Conservation (phyloP, 2,329 filamentous ascomycete genomes). For the Rhynchosporium agropyri region DNA sequence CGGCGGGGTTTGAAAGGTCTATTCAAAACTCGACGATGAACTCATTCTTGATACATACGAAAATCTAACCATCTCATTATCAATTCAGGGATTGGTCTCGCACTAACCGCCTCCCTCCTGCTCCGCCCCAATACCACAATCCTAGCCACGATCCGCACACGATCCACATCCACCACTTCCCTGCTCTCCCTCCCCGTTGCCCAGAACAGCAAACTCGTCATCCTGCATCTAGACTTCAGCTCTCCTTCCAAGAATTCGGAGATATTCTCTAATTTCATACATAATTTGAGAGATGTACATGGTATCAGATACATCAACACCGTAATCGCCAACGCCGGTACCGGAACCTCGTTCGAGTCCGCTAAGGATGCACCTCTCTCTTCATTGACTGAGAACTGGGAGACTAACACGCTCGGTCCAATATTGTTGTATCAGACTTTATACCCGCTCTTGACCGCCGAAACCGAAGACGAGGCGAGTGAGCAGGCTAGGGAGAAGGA, state of each 20-base stretch:
- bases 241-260: slow-evolving; percentile 35
- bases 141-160: slow-evolving; percentile 46
- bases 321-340: slow-evolving; percentile 55
- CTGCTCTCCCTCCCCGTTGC: slow-evolving; percentile 36
- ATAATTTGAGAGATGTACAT: neutral
- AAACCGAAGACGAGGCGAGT: neutral
- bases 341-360: slow-evolving; percentile 40
- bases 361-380: slow-evolving; percentile 42
- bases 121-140: slow-evolving; percentile 44
- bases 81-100: slow-evolving; percentile 41
- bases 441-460: slow-evolving; percentile 43
- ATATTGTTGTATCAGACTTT: slow-evolving; percentile 50
- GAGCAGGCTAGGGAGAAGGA: slow-evolving; percentile 25
- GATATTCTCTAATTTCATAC: slow-evolving; percentile 30
- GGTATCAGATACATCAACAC: slow-evolving; percentile 50
- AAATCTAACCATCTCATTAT: neutral
- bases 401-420: slow-evolving; percentile 50
- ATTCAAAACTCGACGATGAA: too few relatives aligned
- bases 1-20: neutral
- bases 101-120: slow-evolving; percentile 43
- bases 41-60: too few relatives aligned
- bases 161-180: slow-evolving; percentile 28
- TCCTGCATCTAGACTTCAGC: slow-evolving; percentile 41
- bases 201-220: slow-evolving; percentile 43
- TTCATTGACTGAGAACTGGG: slow-evolving; percentile 45